A percentile compares a stretch with the other conserved stretches of the same genome.
These are phyloP conservation scores for Suillus subaureus DNA, from an alignment of 768 basidiomycete species.

Conservation along the genomic window DNA sequence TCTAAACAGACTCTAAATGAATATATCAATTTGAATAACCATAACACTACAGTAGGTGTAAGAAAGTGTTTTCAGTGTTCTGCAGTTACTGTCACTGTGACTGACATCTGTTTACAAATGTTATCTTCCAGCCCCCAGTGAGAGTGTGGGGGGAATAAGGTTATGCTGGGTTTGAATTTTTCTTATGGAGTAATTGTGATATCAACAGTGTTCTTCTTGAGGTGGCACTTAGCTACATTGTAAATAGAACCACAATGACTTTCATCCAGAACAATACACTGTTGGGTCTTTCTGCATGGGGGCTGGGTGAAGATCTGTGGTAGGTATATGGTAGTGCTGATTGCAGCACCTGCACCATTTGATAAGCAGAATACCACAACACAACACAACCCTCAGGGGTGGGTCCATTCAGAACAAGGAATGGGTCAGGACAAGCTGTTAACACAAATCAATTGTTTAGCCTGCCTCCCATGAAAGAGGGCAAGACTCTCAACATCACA, in stretches of 20 bases:
- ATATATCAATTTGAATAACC: no score
- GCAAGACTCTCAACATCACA: background rate
- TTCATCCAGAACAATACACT: background rate
- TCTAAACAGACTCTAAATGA: no score
- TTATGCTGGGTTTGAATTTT: no score
- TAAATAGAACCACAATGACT: background rate
- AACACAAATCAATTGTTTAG: background rate
- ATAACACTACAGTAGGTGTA: no score
- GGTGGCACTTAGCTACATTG: background rate
- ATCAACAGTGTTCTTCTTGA: no score
- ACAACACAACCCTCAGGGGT: background rate
- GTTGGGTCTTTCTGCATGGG: background rate
- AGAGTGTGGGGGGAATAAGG: no score
- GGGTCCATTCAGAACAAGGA: background rate
- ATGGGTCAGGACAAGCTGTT: background rate
- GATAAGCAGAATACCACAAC: no score
- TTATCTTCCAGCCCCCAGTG: no score
- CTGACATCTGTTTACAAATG: no score
- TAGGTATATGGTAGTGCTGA: background rate
- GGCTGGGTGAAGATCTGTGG: background rate
- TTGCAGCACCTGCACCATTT: no score
- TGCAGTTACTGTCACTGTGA: no score
- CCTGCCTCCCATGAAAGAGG: background rate
- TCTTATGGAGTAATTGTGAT: background rate
- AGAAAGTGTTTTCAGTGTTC: no score